These are phyloP conservation scores for Taphrina betulina DNA, from an alignment of 1,139 yeast genomes.

Conservation along the genomic window DNA sequence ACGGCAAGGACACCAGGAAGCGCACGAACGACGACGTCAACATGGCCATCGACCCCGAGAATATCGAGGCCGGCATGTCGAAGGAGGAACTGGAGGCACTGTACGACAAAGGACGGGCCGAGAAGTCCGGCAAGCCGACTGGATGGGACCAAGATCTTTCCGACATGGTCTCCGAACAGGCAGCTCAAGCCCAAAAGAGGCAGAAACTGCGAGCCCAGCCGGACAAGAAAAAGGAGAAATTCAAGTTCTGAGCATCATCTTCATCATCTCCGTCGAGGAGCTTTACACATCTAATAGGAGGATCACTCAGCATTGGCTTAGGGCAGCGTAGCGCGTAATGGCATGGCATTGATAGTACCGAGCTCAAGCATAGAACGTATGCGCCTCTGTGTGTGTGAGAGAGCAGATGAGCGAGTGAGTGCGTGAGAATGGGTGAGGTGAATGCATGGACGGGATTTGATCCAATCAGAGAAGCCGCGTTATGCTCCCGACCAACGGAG, in stretches of 20 bases:
- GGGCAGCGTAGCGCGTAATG: too few relatives aligned
- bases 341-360: too few relatives aligned
- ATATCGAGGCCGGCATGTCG: constrained; percentile 26
- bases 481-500: too few relatives aligned
- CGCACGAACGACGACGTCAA: constrained; percentile 31
- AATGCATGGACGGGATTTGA: too few relatives aligned
- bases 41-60: constrained; percentile 34
- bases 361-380: too few relatives aligned
- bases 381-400: too few relatives aligned
- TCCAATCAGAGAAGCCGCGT: too few relatives aligned
- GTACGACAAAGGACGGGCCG: constrained; percentile 32
- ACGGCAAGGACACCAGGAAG: constrained; percentile 23
- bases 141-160: constrained; percentile 35
- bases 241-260: constrained; percentile 32
- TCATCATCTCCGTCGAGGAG: too few relatives aligned
- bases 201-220: constrained; percentile 31
- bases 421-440: too few relatives aligned
- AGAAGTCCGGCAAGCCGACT: constrained; percentile 16
- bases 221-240: constrained; percentile 35
- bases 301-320: too few relatives aligned
- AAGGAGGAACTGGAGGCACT: constrained; percentile 29
- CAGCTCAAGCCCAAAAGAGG: constrained; percentile 31
- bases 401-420: too few relatives aligned
- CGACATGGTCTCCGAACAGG: constrained; percentile 37
- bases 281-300: too few relatives aligned